A percentile compares a stretch with the other conserved stretches of the same genome.
phyloP scores from a whole-genome alignment of 2,329 filamentous ascomycete species.

The Dothistroma pini region DNA sequence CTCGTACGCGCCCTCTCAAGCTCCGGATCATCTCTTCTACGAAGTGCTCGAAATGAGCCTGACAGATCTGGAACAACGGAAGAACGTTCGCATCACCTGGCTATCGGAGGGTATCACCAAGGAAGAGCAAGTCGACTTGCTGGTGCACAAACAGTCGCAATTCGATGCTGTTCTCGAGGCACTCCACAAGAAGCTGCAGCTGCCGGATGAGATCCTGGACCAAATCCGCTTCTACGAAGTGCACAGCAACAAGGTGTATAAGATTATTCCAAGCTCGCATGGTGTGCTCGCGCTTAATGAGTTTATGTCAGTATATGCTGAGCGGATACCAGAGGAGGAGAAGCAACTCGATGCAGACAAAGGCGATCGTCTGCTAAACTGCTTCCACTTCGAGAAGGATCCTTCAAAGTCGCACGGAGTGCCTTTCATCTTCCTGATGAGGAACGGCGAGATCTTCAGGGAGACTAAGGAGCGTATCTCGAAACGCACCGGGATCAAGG shows the following conservation, averaged over 20 bases:
- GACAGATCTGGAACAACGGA: constrained; percentile 89
- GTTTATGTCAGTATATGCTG: constrained; percentile 76
- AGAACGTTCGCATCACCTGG: constrained; percentile 76
- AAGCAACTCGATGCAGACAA: constrained; percentile 24
- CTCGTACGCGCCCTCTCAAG: constrained; percentile 57
- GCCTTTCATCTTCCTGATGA: constrained; percentile 85
- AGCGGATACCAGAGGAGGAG: constrained; percentile 72
- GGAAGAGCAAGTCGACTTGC: constrained; percentile 78
- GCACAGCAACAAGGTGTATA: constrained; percentile 78
- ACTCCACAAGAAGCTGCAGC: constrained; percentile 73
- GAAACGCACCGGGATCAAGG: constrained; percentile 89
- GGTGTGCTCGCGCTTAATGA: constrained; percentile 81
- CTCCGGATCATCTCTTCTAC: constrained; percentile 74
- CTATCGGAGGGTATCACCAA: constrained; percentile 87
- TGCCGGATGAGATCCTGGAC: constrained; percentile 70
- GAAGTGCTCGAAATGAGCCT: constrained; percentile 93
- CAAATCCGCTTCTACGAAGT: constrained; percentile 79
- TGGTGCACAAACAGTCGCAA: constrained; percentile 82
- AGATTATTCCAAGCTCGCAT: constrained; percentile 66
- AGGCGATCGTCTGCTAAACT: constrained; percentile 66
- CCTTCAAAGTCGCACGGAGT: constrained; percentile 78
- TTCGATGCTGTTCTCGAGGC: constrained; percentile 73
- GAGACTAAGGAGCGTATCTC: constrained; percentile 94
- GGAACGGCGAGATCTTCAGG: constrained; percentile 80
- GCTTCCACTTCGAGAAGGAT: constrained; percentile 92